These are phyloP conservation scores for Plectosphaerella plurivora DNA, from an alignment of 2,329 filamentous ascomycete genomes.

Conservation along the genomic window DNA sequence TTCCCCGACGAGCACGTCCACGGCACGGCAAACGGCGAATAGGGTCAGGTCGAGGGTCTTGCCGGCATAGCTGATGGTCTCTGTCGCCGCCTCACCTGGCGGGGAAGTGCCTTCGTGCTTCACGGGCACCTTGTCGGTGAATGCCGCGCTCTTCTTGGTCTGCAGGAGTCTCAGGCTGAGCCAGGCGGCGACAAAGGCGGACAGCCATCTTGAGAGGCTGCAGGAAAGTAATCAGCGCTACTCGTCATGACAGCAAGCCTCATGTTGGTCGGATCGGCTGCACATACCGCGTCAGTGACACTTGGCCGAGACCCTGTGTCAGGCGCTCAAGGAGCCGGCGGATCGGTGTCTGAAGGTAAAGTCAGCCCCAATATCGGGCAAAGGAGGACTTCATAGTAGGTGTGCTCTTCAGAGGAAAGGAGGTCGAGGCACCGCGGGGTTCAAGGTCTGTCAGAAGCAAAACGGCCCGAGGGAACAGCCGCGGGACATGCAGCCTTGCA, in stretches of 20 bases:
- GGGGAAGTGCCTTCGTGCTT: conserved; percentile 17
- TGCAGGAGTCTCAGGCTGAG: conserved; percentile 53
- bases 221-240: conserved; percentile 11
- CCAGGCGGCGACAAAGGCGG: conserved; percentile 55
- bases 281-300: conserved; percentile 14
- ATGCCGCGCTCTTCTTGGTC: conserved; percentile 42
- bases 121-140: conserved; percentile 31
- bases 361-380: neutral
- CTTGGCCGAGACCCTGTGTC: conserved; percentile 14
- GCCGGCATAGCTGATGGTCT: conserved; percentile 46
- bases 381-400: neutral
- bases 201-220: conserved; percentile 53
- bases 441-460: no score
- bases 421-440: neutral
- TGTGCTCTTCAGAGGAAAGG: neutral
- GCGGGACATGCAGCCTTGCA: no score
- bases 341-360: conserved; percentile 13
- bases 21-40: conserved; percentile 68
- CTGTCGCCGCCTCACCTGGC: conserved; percentile 14
- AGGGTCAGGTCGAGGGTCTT: conserved; percentile 78
- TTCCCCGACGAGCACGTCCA: conserved; percentile 66
- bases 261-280: neutral
- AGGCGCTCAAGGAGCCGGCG: conserved; percentile 17
- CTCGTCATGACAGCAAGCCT: neutral
- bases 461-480: no score